Conservation (phyloP, 2,329 filamentous ascomycete species). For the Aspergillus viridinutans region DNA sequence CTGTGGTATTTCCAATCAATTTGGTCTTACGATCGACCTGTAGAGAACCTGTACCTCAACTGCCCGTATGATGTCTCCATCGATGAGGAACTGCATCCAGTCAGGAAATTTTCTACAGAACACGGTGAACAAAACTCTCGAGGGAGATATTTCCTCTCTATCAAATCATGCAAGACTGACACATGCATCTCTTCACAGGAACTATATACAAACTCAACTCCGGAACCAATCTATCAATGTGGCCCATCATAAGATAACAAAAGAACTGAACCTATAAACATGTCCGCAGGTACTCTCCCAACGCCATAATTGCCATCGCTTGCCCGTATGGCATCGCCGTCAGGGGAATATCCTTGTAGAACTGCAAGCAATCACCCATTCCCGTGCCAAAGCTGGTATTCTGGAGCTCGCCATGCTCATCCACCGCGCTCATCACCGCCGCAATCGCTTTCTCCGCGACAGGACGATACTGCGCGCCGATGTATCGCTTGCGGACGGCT, state of each 20-base stretch:
- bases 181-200: not conserved
- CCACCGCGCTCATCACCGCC: constrained; percentile 64
- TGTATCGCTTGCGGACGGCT: constrained; percentile 64
- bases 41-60: not conserved
- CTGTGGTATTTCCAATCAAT: too few relatives aligned
- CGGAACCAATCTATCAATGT: not conserved
- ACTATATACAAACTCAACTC: not conserved
- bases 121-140: not conserved
- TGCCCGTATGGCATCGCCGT: constrained; percentile 84
- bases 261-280: constrained; percentile 40
- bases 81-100: not conserved
- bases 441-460: constrained; percentile 63
- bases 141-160: not conserved
- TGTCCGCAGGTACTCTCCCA: constrained; percentile 67
- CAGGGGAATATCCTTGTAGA: constrained; percentile 70
- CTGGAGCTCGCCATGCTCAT: constrained; percentile 62
- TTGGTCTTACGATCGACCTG: not conserved
- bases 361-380: constrained; percentile 69
- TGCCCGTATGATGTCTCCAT: not conserved
- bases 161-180: not conserved
- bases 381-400: constrained; percentile 75
- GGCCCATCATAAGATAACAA: not conserved
- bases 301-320: constrained; percentile 77
- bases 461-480: constrained; percentile 57
- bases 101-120: not conserved